phyloP scores from a whole-genome alignment of 495 filamentous ascomycete species.

The Penicillium paradoxum region DNA sequence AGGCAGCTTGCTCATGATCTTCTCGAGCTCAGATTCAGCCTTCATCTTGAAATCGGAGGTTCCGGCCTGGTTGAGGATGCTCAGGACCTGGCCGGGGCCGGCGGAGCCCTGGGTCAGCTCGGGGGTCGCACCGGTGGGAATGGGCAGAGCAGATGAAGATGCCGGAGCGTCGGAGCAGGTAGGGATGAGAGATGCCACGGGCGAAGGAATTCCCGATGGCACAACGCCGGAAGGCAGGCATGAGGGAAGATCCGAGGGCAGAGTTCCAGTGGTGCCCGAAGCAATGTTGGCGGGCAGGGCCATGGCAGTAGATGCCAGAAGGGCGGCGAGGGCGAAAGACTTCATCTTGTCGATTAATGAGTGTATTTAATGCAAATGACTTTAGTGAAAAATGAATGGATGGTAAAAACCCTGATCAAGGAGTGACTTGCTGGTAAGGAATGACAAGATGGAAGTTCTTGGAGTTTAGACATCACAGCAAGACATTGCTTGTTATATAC shows the following conservation, averaged over 20 bases:
- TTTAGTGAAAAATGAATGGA: constrained; percentile 25
- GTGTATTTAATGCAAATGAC: constrained; percentile 14
- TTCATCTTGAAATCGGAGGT: constrained; percentile 12
- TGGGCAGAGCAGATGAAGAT: background rate
- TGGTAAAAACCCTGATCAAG: constrained; percentile 21
- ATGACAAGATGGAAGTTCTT: constrained; percentile 19
- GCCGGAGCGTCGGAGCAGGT: constrained; percentile 6
- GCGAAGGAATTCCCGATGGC: constrained; percentile 7
- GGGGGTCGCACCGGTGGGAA: constrained; percentile 1
- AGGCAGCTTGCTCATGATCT: constrained; percentile 13
- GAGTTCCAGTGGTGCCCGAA: background rate
- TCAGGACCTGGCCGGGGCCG: constrained; percentile 8
- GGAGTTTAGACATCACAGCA: constrained; percentile 5
- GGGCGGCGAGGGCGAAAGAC: constrained; percentile 20
- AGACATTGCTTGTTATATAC: constrained; percentile 11
- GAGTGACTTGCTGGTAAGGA: constrained; percentile 18
- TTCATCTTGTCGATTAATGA: constrained; percentile 25
- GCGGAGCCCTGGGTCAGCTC: background rate
- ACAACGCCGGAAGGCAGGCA: constrained; percentile 16
- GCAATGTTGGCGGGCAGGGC: constrained; percentile 20
- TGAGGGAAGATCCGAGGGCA: constrained; percentile 13
- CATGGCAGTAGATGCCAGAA: constrained; percentile 22
- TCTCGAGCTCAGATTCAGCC: constrained; percentile 18
- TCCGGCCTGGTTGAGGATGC: constrained; percentile 17
- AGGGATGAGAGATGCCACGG: constrained; percentile 9